phyloP scores from a whole-genome alignment of 495 filamentous ascomycete species.

The Bacidia gigantensis region DNA sequence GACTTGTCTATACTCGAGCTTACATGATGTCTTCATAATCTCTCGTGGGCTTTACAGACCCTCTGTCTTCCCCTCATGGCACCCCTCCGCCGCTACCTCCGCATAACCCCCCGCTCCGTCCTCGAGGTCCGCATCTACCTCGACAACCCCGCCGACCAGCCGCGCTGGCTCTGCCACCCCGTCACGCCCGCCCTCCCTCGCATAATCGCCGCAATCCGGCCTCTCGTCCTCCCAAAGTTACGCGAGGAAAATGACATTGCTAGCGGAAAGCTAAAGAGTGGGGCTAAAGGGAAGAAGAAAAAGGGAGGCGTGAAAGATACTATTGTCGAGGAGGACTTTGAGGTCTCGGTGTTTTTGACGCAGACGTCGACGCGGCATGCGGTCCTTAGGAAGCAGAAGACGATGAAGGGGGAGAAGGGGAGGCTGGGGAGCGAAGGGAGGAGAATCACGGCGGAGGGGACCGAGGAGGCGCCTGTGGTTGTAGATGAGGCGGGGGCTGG shows the following conservation, averaged over 20 bases:
- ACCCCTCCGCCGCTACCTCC: conserved; percentile 60
- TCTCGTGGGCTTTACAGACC: not conserved
- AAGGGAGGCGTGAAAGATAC: conserved; percentile 72
- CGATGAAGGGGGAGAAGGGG: conserved; percentile 35
- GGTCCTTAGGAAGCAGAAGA: conserved; percentile 72
- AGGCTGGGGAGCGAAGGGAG: conserved; percentile 36
- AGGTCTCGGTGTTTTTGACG: conserved; percentile 84
- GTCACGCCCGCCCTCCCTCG: conserved; percentile 50
- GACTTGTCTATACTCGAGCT: no score
- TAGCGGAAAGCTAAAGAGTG: conserved; percentile 23
- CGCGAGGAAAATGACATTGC: conserved; percentile 60
- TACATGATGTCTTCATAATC: not conserved
- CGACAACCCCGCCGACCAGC: conserved; percentile 66
- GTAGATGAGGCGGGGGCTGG: conserved; percentile 35
- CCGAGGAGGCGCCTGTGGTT: conserved; percentile 19
- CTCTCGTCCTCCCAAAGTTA: conserved; percentile 76
- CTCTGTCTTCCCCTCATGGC: conserved; percentile 14
- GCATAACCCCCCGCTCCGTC: conserved; percentile 75
- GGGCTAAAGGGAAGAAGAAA: conserved; percentile 34
- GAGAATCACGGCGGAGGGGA: conserved; percentile 26
- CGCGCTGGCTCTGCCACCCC: conserved; percentile 70
- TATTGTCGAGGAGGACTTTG: conserved; percentile 83
- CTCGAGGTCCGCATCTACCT: conserved; percentile 92
- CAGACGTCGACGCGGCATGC: conserved; percentile 79
- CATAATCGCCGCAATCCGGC: conserved; percentile 70